phyloP scores from a whole-genome alignment of 331 rosid species.

The Malus hybrid region DNA sequence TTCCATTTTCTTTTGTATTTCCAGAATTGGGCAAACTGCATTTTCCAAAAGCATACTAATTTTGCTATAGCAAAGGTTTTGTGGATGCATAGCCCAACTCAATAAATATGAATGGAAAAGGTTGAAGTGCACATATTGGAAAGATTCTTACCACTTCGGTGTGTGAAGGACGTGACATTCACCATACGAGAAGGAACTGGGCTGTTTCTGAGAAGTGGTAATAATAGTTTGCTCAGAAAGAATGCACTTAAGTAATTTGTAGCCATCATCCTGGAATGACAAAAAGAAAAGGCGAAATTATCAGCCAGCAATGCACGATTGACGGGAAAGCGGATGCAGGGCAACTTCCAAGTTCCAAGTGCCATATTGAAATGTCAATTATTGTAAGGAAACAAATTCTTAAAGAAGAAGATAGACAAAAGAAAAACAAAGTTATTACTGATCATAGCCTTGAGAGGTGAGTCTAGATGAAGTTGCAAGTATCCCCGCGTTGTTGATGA shows the following conservation, averaged over 20 bases:
- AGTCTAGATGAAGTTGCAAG: conserved; percentile 69
- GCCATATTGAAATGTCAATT: neutral
- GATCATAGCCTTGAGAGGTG: conserved; percentile 74
- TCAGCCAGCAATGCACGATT: neutral
- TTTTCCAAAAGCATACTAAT: neutral
- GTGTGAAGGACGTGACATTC: conserved; percentile 85
- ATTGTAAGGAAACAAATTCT: neutral
- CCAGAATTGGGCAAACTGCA: neutral
- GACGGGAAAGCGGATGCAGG: neutral
- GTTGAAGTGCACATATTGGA: neutral
- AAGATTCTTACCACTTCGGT: conserved; percentile 54
- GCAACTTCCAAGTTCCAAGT: neutral
- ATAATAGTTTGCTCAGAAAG: conserved; percentile 53
- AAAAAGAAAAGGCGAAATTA: neutral
- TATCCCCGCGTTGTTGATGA: conserved; percentile 89
- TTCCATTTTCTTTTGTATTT: neutral
- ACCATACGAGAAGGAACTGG: conserved; percentile 66
- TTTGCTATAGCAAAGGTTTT: neutral
- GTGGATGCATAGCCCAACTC: neutral
- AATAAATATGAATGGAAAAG: neutral
- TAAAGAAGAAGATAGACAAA: neutral
- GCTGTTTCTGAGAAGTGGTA: conserved; percentile 68
- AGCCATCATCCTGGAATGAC: conserved; percentile 55
- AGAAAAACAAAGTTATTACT: conserved; percentile 34
- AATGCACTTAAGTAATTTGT: conserved; percentile 84